A percentile compares a stretch with the other conserved stretches of the same genome.
These are phyloP conservation scores for Aureobasidium sp. DNA, from an alignment of 2,329 filamentous ascomycete genomes.

Conservation along the genomic window DNA sequence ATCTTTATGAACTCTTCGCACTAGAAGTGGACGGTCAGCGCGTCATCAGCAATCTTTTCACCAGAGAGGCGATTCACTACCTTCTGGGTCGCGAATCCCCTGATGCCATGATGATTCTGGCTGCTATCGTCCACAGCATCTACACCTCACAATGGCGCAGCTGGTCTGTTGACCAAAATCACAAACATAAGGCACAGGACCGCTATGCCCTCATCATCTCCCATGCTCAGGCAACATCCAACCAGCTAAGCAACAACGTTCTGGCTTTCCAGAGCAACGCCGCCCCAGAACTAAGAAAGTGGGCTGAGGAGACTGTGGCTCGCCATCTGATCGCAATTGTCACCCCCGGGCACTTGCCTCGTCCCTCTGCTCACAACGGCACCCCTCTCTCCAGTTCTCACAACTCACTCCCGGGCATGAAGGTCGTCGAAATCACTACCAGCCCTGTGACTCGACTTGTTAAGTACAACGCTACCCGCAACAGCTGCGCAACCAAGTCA, in stretches of 20 bases:
- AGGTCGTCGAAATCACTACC: not conserved
- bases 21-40: not conserved
- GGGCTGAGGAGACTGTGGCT: not conserved
- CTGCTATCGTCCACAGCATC: not conserved
- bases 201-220: not conserved
- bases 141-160: not conserved
- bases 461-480: not conserved
- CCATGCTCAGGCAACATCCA: not conserved
- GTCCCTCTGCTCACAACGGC: not conserved
- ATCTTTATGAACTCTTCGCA: not conserved
- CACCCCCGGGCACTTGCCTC: not conserved
- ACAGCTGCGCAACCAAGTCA: not conserved
- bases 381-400: no score
- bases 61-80: not conserved
- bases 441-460: not conserved
- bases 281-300: not conserved
- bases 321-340: not conserved
- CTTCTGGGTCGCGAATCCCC: not conserved
- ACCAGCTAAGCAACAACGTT: slow-evolving; percentile 4
- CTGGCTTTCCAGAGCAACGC: not conserved
- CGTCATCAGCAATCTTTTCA: not conserved
- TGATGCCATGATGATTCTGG: not conserved
- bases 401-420: not conserved
- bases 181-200: not conserved
- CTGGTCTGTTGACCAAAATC: not conserved